phyloP scores from a whole-genome alignment of 202 grass and related monocot genomes.

The Bolboschoenoplectus hybrid region DNA sequence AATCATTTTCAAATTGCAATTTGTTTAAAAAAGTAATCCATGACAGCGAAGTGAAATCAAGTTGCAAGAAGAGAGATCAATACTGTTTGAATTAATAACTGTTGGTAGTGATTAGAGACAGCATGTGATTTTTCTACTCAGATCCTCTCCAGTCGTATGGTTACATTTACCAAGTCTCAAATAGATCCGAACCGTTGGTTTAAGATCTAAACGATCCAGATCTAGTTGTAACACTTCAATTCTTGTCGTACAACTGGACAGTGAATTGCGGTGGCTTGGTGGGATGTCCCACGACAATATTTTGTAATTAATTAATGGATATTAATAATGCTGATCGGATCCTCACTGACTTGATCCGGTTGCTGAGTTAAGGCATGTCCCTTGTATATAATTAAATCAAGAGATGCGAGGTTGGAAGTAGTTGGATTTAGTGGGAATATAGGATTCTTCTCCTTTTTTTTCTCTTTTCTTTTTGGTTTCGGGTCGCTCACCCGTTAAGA shows the following conservation, averaged over 20 bases:
- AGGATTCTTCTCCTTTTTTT: not conserved
- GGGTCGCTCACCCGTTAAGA: no score
- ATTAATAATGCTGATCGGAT: slow-evolving; percentile 28
- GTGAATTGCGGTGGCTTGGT: not conserved
- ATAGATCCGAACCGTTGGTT: not conserved
- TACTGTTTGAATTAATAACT: not conserved
- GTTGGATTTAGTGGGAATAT: not conserved
- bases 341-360: slow-evolving; percentile 21
- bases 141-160: not conserved
- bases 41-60: slow-evolving; percentile 11
- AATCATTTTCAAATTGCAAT: not conserved
- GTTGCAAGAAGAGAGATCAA: not conserved
- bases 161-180: not conserved
- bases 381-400: not conserved
- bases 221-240: not conserved
- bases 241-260: not conserved
- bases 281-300: slow-evolving; percentile 2
- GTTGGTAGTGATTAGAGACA: not conserved
- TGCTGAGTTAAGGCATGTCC: slow-evolving; percentile 22
- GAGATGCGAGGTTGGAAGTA: not conserved
- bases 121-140: not conserved
- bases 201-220: not conserved
- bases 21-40: slow-evolving; percentile 4
- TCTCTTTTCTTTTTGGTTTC: not conserved
- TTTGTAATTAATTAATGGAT: not conserved